phyloP scores from a whole-genome alignment of 352 stramenopile genomes.

The Pythium angustatum region DNA sequence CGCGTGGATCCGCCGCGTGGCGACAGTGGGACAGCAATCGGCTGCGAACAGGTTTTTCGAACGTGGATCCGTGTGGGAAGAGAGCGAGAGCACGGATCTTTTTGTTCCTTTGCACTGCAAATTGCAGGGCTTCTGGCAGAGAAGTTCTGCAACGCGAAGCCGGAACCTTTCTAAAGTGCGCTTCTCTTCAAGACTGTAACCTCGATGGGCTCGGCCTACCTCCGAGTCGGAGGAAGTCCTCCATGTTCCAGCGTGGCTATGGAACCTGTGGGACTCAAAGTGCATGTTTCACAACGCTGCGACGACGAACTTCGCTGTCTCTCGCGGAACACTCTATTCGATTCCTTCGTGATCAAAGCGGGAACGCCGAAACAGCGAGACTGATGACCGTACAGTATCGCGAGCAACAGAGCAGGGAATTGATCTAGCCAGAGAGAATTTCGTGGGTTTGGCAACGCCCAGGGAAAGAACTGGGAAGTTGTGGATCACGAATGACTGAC shows the following conservation, averaged over 20 bases:
- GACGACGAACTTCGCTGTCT: neutral
- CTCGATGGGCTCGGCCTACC: no score
- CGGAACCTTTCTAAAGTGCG: no score
- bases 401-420: neutral
- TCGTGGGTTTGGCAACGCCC: neutral
- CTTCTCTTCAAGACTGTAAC: no score
- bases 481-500: neutral
- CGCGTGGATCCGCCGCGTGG: neutral
- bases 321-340: neutral
- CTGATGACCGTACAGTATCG: no score
- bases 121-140: no score
- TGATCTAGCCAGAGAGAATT: no score
- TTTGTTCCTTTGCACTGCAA: no score
- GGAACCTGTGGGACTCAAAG: neutral
- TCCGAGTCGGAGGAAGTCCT: no score
- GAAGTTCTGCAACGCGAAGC: no score
- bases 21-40: constrained; percentile 9
- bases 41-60: constrained; percentile 9
- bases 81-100: no score
- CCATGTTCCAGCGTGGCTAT: neutral
- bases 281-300: neutral
- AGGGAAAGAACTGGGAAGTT: neutral
- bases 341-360: neutral
- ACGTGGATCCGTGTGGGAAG: neutral
- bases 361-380: neutral